phyloP scores from a whole-genome alignment of 1,284 basidiomycete species.

The Cryptococcus depauperatus region DNA sequence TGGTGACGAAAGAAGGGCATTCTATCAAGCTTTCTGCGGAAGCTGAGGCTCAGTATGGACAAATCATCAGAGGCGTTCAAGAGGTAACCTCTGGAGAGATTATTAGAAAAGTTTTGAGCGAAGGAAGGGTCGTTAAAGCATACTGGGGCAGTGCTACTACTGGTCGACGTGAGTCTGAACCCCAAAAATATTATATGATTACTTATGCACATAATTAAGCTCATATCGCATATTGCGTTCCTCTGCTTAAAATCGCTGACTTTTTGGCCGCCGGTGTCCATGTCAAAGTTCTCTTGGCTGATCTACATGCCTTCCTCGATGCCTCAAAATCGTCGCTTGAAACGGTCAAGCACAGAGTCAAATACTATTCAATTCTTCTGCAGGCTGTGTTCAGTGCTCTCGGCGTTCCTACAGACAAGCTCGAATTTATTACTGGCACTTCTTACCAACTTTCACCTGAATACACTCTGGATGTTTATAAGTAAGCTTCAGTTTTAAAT shows the following conservation, averaged over 20 bases:
- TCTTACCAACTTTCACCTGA: slow-evolving; percentile 80
- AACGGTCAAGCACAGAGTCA: slow-evolving; percentile 77
- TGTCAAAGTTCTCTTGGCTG: slow-evolving; percentile 84
- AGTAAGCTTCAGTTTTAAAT: too few species aligned
- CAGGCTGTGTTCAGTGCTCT: slow-evolving; percentile 75
- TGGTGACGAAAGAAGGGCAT: too few species aligned
- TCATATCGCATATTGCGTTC: slow-evolving; percentile 95
- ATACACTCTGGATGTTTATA: slow-evolving; percentile 94
- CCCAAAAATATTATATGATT: background rate
- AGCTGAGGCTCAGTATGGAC: slow-evolving; percentile 60
- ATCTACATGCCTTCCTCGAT: slow-evolving; percentile 97
- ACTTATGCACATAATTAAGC: slow-evolving; percentile 50
- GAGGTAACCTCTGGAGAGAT: slow-evolving; percentile 82
- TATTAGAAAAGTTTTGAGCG: slow-evolving; percentile 72
- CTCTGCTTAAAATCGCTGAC: slow-evolving; percentile 92
- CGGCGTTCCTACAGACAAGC: slow-evolving; percentile 77
- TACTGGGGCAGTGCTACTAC: slow-evolving; percentile 95
- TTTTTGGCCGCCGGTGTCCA: slow-evolving; percentile 86
- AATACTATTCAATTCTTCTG: slow-evolving; percentile 82
- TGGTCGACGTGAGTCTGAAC: slow-evolving; percentile 66
- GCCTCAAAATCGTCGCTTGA: slow-evolving; percentile 97
- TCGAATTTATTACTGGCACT: slow-evolving; percentile 73
- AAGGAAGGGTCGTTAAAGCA: slow-evolving; percentile 66
- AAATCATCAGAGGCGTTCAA: slow-evolving; percentile 79
- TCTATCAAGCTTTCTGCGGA: slow-evolving; percentile 32